Base-by-base conservation (phyloP, 345 rosid species). In the Citrus unshiu region DNA sequence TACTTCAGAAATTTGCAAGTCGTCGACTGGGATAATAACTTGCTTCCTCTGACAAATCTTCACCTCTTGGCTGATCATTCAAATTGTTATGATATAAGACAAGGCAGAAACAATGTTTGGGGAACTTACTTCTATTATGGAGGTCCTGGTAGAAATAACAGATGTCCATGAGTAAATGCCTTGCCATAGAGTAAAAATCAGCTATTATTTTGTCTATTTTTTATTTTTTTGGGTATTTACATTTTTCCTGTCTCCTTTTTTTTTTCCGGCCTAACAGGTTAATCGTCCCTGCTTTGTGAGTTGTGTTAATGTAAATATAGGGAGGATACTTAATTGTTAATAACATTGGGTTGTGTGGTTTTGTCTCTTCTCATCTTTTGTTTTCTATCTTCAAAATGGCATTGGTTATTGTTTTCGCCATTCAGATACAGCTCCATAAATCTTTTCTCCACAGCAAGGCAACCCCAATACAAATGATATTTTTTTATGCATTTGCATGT, bases 41-140 rank as follows among this genome's bases (percentile, higher is more conserved):
- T 96, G 79, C 83, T 96, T 63, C 98, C 99, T 51, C 81, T 90
- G 0, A 80, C 85, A 67, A 93, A 90, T 83, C 86, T 96, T 14
- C 92, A 82, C 37, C 83, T 89, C 7, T 61, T 91, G 89, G 98
- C 99, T 24, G 99, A 96, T 77, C 97, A 90, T 72, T 86, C 99
- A 5, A 91, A 88, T 84, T 96, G 99, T 85, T 96, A 96, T 82
- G 93, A 94, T 63, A 92, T 96, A 35, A 89, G 91, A 90, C 97
- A 93, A 77, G 98, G 97, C 16, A 91, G 77, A 80, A 95, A 88
- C 77, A 85, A 83, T 70, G 95, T 82, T 39, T 95, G 99, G 98
- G 99, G 98, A n/a, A 95, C 94, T 75, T 93, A 93, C 80, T 93
- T 95, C 85, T 95, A 93, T 79, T 95, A 93, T 70, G 99, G 99